Evolutionary conservation across 2,329 filamentous ascomycete genomes (phyloP), one percentile per base, ranked within the genome.

Genomic region (Beauveria asiatica): DNA sequence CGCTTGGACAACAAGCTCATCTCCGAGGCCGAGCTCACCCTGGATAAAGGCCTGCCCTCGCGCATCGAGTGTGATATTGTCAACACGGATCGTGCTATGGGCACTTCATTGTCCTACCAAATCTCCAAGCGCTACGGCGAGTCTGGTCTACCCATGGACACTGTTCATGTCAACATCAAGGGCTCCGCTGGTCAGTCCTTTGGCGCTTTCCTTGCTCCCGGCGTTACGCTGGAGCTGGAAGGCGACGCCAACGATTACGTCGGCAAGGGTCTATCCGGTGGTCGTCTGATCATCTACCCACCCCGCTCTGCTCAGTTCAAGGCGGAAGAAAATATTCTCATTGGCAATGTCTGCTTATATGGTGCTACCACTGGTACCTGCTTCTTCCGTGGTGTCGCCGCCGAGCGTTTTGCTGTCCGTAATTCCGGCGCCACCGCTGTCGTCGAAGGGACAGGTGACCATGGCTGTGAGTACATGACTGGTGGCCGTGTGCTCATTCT

Each of bases 401-500:
- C 93, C 46, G 93, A 97, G 80, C 90, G 93, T 70, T 97, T 97
- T 73, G 92, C 92, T 63, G 93, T 97, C 65, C 89, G 93, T 67
- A 97, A 97, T 80, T 97, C 93, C 1, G 93, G 93, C 76, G 93
- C 90, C 55, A 96, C 88, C 30, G 92, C 93, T n/a, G 90, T 97
- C 65, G 92, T 97, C 64, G 93, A 97, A 76, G 93, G 93, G 76
- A 84, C 96, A 65, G 93, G 93, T 80, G 93, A 97, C 74, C 93
- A 97, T 73, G 90, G 91, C 64, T 97, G 92, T 72, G 93, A 97
- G 81, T 97, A 97, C 83, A 97, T 97, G 93, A 97, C 93, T 69
- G 93, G 93, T 72, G 93, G 93, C 71, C 90, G 92, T 70, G 82
- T 97, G 55, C 79, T 97, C 65, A 83, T 96, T 69, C 83, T 97